Evolutionary conservation across 257 asterid species (phyloP).

Genomic region (Solanum virginianum): DNA sequence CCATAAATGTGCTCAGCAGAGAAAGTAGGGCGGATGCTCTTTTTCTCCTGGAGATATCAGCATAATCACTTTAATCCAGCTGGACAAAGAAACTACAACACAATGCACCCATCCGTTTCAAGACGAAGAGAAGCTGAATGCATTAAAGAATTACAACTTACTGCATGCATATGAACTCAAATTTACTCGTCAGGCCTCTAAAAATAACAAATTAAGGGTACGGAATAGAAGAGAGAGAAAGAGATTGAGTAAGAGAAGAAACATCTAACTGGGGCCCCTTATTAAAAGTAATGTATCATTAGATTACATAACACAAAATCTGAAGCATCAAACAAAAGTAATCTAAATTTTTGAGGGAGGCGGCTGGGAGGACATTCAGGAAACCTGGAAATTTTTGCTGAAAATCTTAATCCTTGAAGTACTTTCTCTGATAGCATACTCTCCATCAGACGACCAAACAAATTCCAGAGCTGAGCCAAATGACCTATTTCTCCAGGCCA

Average conservation of each 20-base stretch:
- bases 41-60: constrained; percentile 72
- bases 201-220: neutral
- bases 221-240: neutral
- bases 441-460: constrained; percentile 98
- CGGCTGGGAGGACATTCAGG: neutral
- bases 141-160: neutral
- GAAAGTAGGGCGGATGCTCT: constrained; percentile 90
- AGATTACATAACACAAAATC: neutral
- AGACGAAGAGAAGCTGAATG: neutral
- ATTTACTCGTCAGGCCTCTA: neutral
- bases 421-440: constrained; percentile 96
- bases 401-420: constrained; percentile 81
- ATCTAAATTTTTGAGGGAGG: neutral
- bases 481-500: constrained; percentile 98
- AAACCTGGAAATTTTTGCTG: constrained; percentile 71
- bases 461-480: constrained; percentile 92
- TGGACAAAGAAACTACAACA: neutral
- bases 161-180: neutral
- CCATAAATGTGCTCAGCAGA: constrained; percentile 90
- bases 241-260: neutral
- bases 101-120: neutral
- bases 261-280: neutral
- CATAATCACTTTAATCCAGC: neutral
- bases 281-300: neutral
- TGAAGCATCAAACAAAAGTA: neutral